Conservation (phyloP, 441 rosid genomes). For the Croton laevigatus region DNA sequence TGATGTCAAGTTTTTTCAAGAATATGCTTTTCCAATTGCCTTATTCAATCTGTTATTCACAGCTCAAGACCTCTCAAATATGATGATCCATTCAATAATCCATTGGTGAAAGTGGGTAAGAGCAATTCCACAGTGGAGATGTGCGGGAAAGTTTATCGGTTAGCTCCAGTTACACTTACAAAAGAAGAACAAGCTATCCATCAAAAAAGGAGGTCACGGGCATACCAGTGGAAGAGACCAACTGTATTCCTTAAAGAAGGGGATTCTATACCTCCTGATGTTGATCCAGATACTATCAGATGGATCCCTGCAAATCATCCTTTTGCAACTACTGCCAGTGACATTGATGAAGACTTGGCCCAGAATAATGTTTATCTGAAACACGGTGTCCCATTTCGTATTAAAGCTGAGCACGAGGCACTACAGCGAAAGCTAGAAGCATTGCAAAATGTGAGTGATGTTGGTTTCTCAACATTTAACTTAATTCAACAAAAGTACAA, state of each 20-base stretch:
- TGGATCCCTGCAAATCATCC: conserved; percentile 99
- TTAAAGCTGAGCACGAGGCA: conserved; percentile 92
- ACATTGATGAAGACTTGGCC: conserved; percentile 88
- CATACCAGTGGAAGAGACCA: conserved; percentile 95
- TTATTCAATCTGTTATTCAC: conserved; percentile 23
- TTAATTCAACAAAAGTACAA: background rate
- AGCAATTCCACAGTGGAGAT: conserved; percentile 77
- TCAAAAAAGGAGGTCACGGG: conserved; percentile 90
- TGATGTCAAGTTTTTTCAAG: background rate
- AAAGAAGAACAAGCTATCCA: conserved; percentile 69
- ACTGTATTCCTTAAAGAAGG: conserved; percentile 89
- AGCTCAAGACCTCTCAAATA: conserved; percentile 78
- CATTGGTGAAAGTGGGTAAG: conserved; percentile 75
- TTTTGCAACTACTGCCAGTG: conserved; percentile 82
- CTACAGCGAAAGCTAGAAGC: conserved; percentile 84
- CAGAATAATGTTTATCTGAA: conserved; percentile 90
- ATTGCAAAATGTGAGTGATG: conserved; percentile 54
- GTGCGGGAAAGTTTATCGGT: conserved; percentile 83
- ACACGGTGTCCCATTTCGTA: conserved; percentile 90
- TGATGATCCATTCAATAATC: conserved; percentile 94
- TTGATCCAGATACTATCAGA: conserved; percentile 83
- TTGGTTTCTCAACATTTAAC: background rate
- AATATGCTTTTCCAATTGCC: background rate
- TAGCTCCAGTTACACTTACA: conserved; percentile 87
- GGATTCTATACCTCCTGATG: conserved; percentile 77